Base-by-base conservation (phyloP, 805 yeast genomes). In the Candida chilensis region DNA sequence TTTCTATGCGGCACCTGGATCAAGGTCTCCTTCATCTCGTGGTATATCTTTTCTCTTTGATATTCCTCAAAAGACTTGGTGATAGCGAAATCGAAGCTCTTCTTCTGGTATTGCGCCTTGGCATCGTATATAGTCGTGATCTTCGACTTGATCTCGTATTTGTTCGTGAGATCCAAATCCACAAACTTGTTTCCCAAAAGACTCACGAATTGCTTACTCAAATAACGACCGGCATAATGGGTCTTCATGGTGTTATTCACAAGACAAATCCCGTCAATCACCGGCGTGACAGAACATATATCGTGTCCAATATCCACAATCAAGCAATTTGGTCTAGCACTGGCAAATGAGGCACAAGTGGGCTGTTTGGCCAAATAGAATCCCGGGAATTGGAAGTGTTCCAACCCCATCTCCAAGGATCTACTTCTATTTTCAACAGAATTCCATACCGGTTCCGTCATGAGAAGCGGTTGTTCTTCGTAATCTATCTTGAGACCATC, bases 401-500 rank as follows among this genome's bases (percentile, higher is more conserved):
- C 95, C 35, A 82, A 65, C 25, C 81, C 66, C 1, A 73, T 62
- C 52, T 87, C 94, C 46, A 88, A 61, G 5, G 87, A 69, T 41
- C 73, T 76, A 33, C 63, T 65, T 40, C 90, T 75, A 50, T 83
- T 80, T 26, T 57, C 67, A 15, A 64, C 69, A 3, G 80, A 61
- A 36, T 84, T 78, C 95, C 95, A 83, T 9, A 84, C 78, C 2
- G 94, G 88, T 57, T 88, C 96, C 1, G 95, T 87, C 26, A 86
- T 51, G 32, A 88, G 54, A 18, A 85, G 61, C 5, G 96, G 96
- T 48, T 78, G 83, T 35, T 80, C 85, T 13, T 50, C 48, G 31
- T 73, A 67, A 31, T 74, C 69, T 8, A 80, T 62, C 25, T 62
- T 58, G 37, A 83, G 47, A 17, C 58, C 53, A 14, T 70, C 55